phyloP scores from a whole-genome alignment of 768 basidiomycete species.

The Hortiboletus campestris region DNA sequence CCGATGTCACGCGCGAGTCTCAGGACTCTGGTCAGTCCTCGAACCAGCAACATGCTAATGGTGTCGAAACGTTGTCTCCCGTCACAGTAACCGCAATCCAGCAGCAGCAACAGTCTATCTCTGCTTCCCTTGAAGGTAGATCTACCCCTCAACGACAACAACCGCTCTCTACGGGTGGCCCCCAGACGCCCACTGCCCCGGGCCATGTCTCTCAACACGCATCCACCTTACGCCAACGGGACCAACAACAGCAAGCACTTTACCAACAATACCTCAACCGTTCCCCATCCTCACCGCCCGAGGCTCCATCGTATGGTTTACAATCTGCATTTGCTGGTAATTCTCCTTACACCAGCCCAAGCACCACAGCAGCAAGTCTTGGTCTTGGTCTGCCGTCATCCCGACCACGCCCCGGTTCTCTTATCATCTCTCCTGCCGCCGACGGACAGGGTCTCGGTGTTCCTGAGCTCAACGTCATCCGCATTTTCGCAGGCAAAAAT shows the following conservation, averaged over 20 bases:
- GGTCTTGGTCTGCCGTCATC: slow-evolving; percentile 48
- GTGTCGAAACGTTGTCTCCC: slow-evolving; percentile 42
- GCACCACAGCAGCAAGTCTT: slow-evolving; percentile 40
- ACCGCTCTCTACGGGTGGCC: slow-evolving; percentile 21
- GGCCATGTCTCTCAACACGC: slow-evolving; percentile 58
- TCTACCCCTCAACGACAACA: slow-evolving; percentile 22
- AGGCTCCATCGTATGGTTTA: slow-evolving; percentile 74
- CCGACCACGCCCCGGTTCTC: slow-evolving; percentile 72
- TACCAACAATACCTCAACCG: slow-evolving; percentile 89
- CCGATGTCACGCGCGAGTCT: slow-evolving; percentile 49
- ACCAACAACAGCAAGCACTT: slow-evolving; percentile 83
- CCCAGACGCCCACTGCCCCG: slow-evolving; percentile 29
- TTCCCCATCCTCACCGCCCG: slow-evolving; percentile 77
- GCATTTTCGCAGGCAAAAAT: slow-evolving; percentile 91
- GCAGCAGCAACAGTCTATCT: slow-evolving; percentile 50
- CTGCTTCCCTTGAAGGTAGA: slow-evolving; percentile 17
- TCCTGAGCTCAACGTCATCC: slow-evolving; percentile 89
- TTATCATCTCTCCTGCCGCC: slow-evolving; percentile 62
- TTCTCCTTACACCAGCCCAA: slow-evolving; percentile 41
- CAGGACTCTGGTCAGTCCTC: slow-evolving; percentile 64
- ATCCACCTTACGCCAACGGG: slow-evolving; percentile 75
- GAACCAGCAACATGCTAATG: slow-evolving; percentile 35
- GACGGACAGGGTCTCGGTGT: slow-evolving; percentile 63
- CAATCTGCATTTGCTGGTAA: slow-evolving; percentile 61
- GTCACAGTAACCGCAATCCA: slow-evolving; percentile 53